Conservation (phyloP, 371 early-diverging fungal genomes). For the Umbelopsis sp. region DNA sequence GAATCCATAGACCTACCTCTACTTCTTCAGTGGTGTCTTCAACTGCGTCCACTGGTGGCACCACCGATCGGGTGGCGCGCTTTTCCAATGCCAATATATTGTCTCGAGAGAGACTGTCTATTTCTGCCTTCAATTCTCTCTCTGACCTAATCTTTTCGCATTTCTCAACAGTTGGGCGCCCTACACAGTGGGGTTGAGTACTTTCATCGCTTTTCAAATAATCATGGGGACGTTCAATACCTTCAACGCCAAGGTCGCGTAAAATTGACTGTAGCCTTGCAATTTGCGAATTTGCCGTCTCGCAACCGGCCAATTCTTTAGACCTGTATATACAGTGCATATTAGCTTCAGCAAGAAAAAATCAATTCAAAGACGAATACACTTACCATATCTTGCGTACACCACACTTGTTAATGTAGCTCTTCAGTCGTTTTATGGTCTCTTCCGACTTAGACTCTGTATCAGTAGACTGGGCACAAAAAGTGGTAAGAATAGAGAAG, state of each 20-base stretch:
- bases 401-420: constrained; percentile 48
- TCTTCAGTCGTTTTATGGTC: constrained; percentile 43
- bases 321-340: constrained; percentile 23
- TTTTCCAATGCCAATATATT: constrained; percentile 35
- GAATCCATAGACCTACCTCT: constrained; percentile 1
- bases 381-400: constrained; percentile 48
- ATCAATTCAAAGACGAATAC: too few relatives aligned
- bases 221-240: neutral
- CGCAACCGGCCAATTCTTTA: constrained; percentile 37
- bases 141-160: constrained; percentile 46
- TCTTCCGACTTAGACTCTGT: constrained; percentile 28
- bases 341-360: neutral
- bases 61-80: constrained; percentile 5
- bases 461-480: neutral
- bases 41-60: constrained; percentile 20
- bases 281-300: constrained; percentile 24
- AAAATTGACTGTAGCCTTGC: constrained; percentile 26
- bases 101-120: constrained; percentile 39
- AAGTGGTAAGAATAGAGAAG: neutral
- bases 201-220: neutral
- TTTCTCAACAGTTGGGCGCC: constrained; percentile 48
- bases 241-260: constrained; percentile 30
- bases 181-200: constrained; percentile 8
- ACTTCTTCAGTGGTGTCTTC: constrained; percentile 33
- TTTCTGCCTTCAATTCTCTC: constrained; percentile 44